Conservation (phyloP, 164 flowering plant genomes). For the Santalum album region DNA sequence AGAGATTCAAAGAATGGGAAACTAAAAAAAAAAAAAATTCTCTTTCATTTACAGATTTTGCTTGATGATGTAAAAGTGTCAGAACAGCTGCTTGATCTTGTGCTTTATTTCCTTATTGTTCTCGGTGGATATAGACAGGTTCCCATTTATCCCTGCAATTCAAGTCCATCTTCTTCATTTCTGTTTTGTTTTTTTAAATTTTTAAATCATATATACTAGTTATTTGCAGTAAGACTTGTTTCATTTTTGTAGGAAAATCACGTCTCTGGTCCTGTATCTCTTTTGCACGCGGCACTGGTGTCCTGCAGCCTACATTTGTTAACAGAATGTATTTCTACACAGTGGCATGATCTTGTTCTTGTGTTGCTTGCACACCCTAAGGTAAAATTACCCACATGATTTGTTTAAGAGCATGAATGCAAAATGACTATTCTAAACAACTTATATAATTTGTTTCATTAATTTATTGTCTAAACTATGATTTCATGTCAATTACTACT, state of each 20-base stretch:
- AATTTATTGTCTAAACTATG: no score
- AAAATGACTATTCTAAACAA: no score
- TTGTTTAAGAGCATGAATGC: background rate
- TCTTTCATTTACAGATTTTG: conserved; percentile 54
- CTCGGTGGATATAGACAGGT: conserved; percentile 67
- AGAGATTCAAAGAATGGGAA: background rate
- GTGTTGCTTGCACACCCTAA: conserved; percentile 78
- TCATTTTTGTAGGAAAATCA: conserved; percentile 40
- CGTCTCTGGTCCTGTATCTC: conserved; percentile 25
- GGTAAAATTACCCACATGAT: conserved; percentile 30
- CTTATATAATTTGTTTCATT: no score
- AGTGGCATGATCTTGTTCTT: conserved; percentile 77
- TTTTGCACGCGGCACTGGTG: conserved; percentile 69
- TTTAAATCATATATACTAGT: no score
- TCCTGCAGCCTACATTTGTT: conserved; percentile 69
- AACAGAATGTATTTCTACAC: conserved; percentile 65
- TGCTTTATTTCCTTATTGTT: conserved; percentile 51
- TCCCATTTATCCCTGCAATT: conserved; percentile 5
- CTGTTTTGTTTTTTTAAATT: background rate
- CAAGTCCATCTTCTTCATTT: background rate
- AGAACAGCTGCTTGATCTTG: conserved; percentile 80
- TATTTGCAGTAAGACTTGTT: conserved; percentile 3
- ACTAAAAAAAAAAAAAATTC: background rate
- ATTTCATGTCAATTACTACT: no score
- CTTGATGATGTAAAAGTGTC: conserved; percentile 80